Evolutionary conservation across 495 filamentous ascomycete genomes (phyloP).

Genomic region (Cenococcum geophilum): DNA sequence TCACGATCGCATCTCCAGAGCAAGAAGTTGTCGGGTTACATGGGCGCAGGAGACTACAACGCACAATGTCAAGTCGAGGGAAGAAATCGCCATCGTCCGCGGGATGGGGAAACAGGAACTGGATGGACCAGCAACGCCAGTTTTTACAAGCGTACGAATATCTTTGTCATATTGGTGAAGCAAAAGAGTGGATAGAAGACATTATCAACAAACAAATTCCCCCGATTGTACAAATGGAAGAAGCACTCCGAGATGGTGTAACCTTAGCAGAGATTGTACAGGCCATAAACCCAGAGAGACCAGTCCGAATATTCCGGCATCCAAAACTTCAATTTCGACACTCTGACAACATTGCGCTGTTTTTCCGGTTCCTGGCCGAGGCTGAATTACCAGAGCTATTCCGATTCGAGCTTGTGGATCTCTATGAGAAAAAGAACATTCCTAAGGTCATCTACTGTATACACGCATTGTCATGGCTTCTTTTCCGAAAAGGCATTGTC

Average conservation of each 20-base stretch:
- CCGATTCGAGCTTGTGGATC: slow-evolving; percentile 92
- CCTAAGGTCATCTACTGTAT: slow-evolving; percentile 99
- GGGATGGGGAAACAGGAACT: slow-evolving; percentile 81
- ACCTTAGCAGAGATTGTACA: slow-evolving; percentile 96
- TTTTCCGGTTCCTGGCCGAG: slow-evolving; percentile 88
- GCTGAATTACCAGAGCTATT: slow-evolving; percentile 97
- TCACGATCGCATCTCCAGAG: slow-evolving; percentile 63
- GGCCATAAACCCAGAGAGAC: slow-evolving; percentile 68
- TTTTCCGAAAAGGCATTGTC: slow-evolving; percentile 89
- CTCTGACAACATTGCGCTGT: slow-evolving; percentile 91
- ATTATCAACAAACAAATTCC: slow-evolving; percentile 84
- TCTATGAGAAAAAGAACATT: slow-evolving; percentile 99
- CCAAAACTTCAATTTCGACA: slow-evolving; percentile 86
- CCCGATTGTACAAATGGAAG: slow-evolving; percentile 92
- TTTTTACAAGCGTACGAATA: slow-evolving; percentile 98
- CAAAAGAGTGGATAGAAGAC: slow-evolving; percentile 98
- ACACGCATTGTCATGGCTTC: slow-evolving; percentile 90
- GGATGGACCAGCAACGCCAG: slow-evolving; percentile 98
- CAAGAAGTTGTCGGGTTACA: slow-evolving; percentile 83
- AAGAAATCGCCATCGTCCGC: slow-evolving; percentile 44
- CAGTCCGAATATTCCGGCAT: slow-evolving; percentile 75
- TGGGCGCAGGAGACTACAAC: slow-evolving; percentile 75
- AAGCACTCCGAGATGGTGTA: slow-evolving; percentile 86
- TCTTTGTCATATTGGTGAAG: slow-evolving; percentile 97
- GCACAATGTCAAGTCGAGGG: slow-evolving; percentile 54